phyloP scores from a whole-genome alignment of 1,139 yeast species.

The Blastobotrys niveus region DNA sequence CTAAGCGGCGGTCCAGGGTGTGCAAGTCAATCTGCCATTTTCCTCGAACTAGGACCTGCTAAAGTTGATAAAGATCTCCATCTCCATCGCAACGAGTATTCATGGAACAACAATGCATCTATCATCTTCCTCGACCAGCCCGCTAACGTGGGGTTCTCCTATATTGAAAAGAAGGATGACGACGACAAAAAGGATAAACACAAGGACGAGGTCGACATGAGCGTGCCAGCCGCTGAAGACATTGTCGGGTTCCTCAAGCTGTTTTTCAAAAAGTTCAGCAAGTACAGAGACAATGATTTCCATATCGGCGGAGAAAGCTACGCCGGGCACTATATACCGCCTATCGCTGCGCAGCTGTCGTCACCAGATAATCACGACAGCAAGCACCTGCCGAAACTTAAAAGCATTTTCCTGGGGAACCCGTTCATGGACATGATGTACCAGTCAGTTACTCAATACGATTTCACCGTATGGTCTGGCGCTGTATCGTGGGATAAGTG shows the following conservation, averaged over 20 bases:
- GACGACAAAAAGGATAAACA: no score
- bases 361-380: slow-evolving; percentile 70
- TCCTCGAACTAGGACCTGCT: slow-evolving; percentile 65
- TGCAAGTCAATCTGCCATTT: slow-evolving; percentile 59
- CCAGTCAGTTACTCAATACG: slow-evolving; percentile 72
- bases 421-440: slow-evolving; percentile 90
- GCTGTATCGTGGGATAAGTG: slow-evolving; percentile 35
- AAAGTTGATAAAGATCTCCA: slow-evolving; percentile 43
- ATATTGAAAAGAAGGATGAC: slow-evolving; percentile 17
- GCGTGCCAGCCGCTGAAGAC: slow-evolving; percentile 83
- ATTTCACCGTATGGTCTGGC: slow-evolving; percentile 41
- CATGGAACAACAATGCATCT: slow-evolving; percentile 67
- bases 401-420: slow-evolving; percentile 89
- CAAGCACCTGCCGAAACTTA: slow-evolving; percentile 60
- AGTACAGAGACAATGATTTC: slow-evolving; percentile 65
- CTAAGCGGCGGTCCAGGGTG: slow-evolving; percentile 73
- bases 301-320: slow-evolving; percentile 97
- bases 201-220: slow-evolving; percentile 12
- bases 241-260: slow-evolving; percentile 86
- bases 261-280: slow-evolving; percentile 87
- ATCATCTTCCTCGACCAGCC: slow-evolving; percentile 71
- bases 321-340: slow-evolving; percentile 96
- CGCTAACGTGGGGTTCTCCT: slow-evolving; percentile 53
- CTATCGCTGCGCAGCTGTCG: slow-evolving; percentile 79
- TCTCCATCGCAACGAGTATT: slow-evolving; percentile 46